phyloP scores from a whole-genome alignment of 2,329 filamentous ascomycete genomes.

The Sclerotinia spermophila region DNA sequence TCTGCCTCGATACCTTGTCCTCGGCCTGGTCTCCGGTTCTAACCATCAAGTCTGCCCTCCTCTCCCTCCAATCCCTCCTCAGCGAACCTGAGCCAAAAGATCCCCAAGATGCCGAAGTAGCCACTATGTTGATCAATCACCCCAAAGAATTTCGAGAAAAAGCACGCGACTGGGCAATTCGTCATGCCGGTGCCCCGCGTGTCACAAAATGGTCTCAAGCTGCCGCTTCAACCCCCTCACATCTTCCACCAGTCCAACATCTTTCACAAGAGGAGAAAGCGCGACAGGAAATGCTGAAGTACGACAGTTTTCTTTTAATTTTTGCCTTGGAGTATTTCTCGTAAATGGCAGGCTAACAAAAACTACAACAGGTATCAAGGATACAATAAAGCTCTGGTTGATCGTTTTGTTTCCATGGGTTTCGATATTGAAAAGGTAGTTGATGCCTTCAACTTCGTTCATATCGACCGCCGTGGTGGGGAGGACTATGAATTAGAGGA shows the following conservation, averaged over 20 bases:
- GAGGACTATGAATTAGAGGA: slow-evolving; percentile 84
- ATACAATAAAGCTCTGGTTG: slow-evolving; percentile 79
- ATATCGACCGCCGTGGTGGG: slow-evolving; percentile 74
- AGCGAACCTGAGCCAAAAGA: slow-evolving; percentile 93
- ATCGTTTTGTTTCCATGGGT: slow-evolving; percentile 85
- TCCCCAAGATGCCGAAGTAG: slow-evolving; percentile 94
- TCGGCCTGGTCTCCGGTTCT: slow-evolving; percentile 92
- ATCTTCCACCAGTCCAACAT: slow-evolving; percentile 28
- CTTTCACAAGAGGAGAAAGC: slow-evolving; percentile 33
- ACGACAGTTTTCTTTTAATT: slow-evolving; percentile 15
- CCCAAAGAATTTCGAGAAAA: slow-evolving; percentile 75
- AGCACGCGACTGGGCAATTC: slow-evolving; percentile 87
- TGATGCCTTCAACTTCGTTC: slow-evolving; percentile 74
- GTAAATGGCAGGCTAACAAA: slow-evolving; percentile 23
- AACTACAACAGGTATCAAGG: slow-evolving; percentile 67
- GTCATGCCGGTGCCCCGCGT: slow-evolving; percentile 72
- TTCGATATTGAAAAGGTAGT: slow-evolving; percentile 87
- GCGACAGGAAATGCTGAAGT: slow-evolving; percentile 29
- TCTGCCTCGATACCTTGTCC: slow-evolving; percentile 90
- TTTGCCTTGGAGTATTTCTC: neutral
- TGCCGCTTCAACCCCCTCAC: slow-evolving; percentile 37
- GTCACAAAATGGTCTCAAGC: slow-evolving; percentile 47
- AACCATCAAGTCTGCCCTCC: slow-evolving; percentile 90
- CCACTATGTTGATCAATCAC: slow-evolving; percentile 78
- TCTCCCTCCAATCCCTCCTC: slow-evolving; percentile 89